A percentile compares a stretch with the other conserved stretches of the same genome.
phyloP scores from a whole-genome alignment of 208 protist species.

The Tetramitus jugosus region DNA sequence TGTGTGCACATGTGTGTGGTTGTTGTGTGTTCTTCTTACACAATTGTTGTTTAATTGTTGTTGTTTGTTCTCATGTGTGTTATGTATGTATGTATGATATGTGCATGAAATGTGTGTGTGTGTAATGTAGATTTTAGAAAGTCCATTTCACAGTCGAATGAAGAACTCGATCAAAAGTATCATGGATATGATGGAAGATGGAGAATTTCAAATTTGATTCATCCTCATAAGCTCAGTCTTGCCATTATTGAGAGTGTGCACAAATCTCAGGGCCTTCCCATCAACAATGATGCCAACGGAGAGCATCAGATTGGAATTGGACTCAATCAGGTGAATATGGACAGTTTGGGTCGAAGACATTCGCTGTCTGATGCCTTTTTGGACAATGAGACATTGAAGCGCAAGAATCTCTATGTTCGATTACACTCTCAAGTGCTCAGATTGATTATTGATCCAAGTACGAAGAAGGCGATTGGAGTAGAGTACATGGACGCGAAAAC shows the following conservation, averaged over 20 bases:
- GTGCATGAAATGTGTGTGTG: no score
- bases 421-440: background rate
- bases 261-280: background rate
- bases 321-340: background rate
- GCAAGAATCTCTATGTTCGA: background rate
- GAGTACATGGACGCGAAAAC: background rate
- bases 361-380: constrained; percentile 9
- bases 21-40: no score
- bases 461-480: background rate
- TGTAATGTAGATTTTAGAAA: no score
- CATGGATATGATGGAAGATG: background rate
- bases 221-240: background rate
- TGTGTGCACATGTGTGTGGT: no score
- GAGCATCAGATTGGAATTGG: background rate
- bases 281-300: background rate
- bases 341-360: constrained; percentile 1
- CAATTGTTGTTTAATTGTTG: no score
- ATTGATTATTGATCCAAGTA: background rate
- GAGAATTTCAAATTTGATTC: background rate
- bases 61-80: no score
- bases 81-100: no score
- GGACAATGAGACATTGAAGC: background rate
- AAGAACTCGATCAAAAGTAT: background rate
- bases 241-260: background rate
- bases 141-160: background rate